Conservation (phyloP, 2,329 filamentous ascomycete species). For the Phoma herbarum region DNA sequence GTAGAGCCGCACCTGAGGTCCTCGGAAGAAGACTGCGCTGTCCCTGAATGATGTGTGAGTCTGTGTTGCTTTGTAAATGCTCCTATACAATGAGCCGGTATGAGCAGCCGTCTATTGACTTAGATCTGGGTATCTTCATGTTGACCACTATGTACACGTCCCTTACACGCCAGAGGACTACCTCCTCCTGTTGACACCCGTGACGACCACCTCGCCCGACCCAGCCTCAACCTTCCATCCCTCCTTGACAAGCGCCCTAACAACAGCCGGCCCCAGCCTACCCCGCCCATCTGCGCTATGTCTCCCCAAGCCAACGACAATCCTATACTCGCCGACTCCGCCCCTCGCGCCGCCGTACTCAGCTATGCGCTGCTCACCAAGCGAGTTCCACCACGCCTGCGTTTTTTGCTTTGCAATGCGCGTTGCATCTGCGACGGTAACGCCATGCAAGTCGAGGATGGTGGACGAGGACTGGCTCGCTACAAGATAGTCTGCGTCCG, state of each 20-base stretch:
- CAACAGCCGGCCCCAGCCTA: constrained; percentile 81
- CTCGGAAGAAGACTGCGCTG: not conserved
- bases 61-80: not conserved
- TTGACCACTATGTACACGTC: not conserved
- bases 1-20: constrained; percentile 6
- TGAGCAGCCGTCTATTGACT: not conserved
- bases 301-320: constrained; percentile 82
- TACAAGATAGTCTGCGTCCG: constrained; percentile 75
- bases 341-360: constrained; percentile 54
- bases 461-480: constrained; percentile 72
- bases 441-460: constrained; percentile 81
- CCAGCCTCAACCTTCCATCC: constrained; percentile 84
- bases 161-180: constrained; percentile 2
- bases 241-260: constrained; percentile 74
- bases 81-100: not conserved
- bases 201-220: constrained; percentile 75
- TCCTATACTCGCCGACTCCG: constrained; percentile 66
- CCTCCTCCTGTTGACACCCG: constrained; percentile 59
- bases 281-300: constrained; percentile 82
- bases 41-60: not conserved
- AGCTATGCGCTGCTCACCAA: constrained; percentile 71
- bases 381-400: constrained; percentile 76
- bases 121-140: constrained; percentile 8
- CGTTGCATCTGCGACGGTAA: constrained; percentile 81
- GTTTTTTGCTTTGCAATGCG: constrained; percentile 76